These are phyloP conservation scores for Tubosaeta sp. DNA, from an alignment of 768 basidiomycete genomes.

Conservation along the genomic window DNA sequence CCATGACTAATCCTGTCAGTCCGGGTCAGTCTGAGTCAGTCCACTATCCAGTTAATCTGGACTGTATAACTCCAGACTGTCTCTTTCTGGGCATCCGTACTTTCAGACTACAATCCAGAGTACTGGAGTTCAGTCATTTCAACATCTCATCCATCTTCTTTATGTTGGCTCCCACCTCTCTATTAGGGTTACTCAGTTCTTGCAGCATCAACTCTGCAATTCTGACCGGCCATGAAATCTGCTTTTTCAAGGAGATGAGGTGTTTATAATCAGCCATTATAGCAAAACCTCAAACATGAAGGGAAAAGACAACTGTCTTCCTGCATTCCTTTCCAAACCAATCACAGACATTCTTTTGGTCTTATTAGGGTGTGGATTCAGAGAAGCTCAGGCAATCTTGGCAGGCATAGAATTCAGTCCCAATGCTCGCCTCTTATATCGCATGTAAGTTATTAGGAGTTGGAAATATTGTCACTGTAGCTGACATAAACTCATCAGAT, in stretches of 20 bases:
- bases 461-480: no score
- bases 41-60: no score
- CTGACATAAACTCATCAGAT: no score
- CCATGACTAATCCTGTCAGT: no score
- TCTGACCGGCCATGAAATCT: neutral
- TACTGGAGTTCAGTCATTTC: no score
- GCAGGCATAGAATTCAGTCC: neutral
- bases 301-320: neutral
- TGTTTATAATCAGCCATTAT: neutral
- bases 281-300: neutral
- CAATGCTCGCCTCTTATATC: neutral
- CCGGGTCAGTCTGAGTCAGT: no score
- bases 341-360: neutral
- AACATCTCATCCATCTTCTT: neutral
- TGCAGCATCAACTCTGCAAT: neutral
- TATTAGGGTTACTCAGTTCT: neutral
- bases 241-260: neutral
- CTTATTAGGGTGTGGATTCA: neutral
- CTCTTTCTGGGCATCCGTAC: no score
- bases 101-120: no score
- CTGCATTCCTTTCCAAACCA: neutral
- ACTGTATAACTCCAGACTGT: no score
- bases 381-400: neutral
- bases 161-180: neutral
- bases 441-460: neutral